A percentile compares a stretch with the other conserved stretches of the same genome.
Conservation (phyloP, 176 grass and related monocot genomes). For the Carex cristatella region DNA sequence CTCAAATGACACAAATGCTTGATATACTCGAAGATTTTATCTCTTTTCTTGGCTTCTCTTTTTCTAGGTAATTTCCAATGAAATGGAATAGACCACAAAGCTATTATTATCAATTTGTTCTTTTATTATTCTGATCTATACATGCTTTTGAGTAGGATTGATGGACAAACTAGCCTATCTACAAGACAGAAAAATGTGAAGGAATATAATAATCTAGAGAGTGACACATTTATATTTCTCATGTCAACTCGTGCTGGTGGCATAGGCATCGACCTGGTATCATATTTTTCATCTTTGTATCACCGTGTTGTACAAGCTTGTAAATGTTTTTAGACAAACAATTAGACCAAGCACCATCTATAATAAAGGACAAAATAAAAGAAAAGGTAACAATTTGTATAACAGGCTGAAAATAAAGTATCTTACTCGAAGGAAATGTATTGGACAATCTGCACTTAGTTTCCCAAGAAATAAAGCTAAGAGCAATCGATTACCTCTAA, state of each 20-base stretch:
- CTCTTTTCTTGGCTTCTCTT: slow-evolving; percentile 32
- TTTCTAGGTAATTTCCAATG: slow-evolving; percentile 37
- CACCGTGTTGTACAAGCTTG: background rate
- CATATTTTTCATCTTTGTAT: background rate
- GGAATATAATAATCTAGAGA: slow-evolving; percentile 56
- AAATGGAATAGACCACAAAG: background rate
- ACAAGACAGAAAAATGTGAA: slow-evolving; percentile 58
- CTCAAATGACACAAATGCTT: slow-evolving; percentile 65
- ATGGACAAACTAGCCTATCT: slow-evolving; percentile 52
- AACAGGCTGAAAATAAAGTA: background rate
- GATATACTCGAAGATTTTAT: slow-evolving; percentile 61
- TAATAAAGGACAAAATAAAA: background rate
- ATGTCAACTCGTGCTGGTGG: slow-evolving; percentile 70
- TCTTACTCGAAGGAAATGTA: background rate
- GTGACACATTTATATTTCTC: slow-evolving; percentile 64
- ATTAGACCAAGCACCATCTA: background rate
- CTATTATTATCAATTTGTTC: background rate
- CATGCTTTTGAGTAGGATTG: slow-evolving; percentile 41
- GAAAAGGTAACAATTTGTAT: background rate
- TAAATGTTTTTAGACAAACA: background rate
- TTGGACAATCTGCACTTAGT: background rate
- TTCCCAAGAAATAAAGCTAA: background rate
- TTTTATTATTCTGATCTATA: background rate
- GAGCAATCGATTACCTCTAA: background rate
- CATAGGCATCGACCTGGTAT: slow-evolving; percentile 61